phyloP scores from a whole-genome alignment of 164 flowering plant species.

The Litsea cubeba region DNA sequence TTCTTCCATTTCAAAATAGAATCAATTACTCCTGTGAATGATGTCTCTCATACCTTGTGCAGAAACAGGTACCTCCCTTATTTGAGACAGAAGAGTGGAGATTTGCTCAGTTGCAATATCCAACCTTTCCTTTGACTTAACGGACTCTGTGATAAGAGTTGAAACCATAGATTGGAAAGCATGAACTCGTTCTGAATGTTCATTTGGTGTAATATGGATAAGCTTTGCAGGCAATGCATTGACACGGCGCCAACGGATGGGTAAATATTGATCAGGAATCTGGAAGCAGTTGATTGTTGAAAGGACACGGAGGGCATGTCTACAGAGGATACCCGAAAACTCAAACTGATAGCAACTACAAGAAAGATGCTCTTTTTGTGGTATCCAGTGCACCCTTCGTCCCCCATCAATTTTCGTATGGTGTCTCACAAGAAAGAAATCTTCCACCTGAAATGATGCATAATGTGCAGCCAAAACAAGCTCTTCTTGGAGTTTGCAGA shows the following conservation, averaged over 20 bases:
- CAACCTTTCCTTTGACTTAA: constrained; percentile 71
- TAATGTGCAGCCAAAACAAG: constrained; percentile 86
- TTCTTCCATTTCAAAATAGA: not conserved
- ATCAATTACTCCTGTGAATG: constrained; percentile 9
- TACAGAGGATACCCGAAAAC: constrained; percentile 85
- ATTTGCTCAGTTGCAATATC: constrained; percentile 70
- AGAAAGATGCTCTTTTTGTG: constrained; percentile 64
- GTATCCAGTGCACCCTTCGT: constrained; percentile 72
- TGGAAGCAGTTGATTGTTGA: constrained; percentile 88
- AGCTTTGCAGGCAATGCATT: constrained; percentile 35
- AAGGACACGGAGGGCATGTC: constrained; percentile 87
- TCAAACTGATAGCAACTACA: constrained; percentile 90
- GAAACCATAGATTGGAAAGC: constrained; percentile 71
- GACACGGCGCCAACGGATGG: constrained; percentile 71
- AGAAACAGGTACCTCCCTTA: constrained; percentile 61
- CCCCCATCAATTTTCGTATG: constrained; percentile 85
- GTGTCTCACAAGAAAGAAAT: constrained; percentile 70
- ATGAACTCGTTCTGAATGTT: constrained; percentile 63
- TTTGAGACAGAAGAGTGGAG: constrained; percentile 56
- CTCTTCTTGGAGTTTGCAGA: constrained; percentile 91
- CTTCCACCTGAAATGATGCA: constrained; percentile 75
- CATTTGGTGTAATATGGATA: constrained; percentile 28
- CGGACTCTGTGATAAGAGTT: constrained; percentile 61
- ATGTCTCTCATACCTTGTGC: constrained; percentile 36
- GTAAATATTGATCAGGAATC: constrained; percentile 86